Conservation (phyloP, 192 early-diverging fungal species). For the Mortierella claussenii region DNA sequence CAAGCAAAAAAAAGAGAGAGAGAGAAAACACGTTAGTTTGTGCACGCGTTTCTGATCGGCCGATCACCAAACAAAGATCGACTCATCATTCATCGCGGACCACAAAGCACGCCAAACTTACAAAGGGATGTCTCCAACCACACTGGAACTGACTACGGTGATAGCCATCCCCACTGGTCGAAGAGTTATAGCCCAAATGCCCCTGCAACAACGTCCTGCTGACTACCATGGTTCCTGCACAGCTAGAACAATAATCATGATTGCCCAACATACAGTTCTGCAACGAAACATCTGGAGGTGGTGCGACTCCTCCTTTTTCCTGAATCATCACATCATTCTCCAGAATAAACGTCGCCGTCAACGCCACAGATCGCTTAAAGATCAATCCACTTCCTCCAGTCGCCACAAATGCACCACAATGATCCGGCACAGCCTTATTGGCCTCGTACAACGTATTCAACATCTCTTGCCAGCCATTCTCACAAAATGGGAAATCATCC, state of each 20-base stretch:
- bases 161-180: slow-evolving; percentile 60
- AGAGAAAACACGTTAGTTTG: neutral
- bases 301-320: slow-evolving; percentile 20
- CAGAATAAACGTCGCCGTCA: slow-evolving; percentile 30
- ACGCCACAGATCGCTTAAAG: slow-evolving; percentile 39
- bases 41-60: too few species aligned
- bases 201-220: slow-evolving; percentile 60
- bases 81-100: too few species aligned
- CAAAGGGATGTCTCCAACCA: slow-evolving; percentile 66
- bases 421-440: slow-evolving; percentile 48
- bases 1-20: neutral
- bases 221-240: slow-evolving; percentile 53
- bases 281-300: slow-evolving; percentile 61
- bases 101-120: slow-evolving; percentile 54
- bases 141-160: slow-evolving; percentile 62
- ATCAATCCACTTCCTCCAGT: slow-evolving; percentile 62
- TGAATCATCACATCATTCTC: slow-evolving; percentile 16
- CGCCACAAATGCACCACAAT: slow-evolving; percentile 65
- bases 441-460: slow-evolving; percentile 58
- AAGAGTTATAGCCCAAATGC: slow-evolving; percentile 65
- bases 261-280: slow-evolving; percentile 63
- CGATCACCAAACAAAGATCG: too few species aligned
- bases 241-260: slow-evolving; percentile 54
- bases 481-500: slow-evolving; percentile 65
- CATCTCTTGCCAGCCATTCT: slow-evolving; percentile 56